Conservation (phyloP, 345 rosid genomes). For the Euphorbia pulcherrima region DNA sequence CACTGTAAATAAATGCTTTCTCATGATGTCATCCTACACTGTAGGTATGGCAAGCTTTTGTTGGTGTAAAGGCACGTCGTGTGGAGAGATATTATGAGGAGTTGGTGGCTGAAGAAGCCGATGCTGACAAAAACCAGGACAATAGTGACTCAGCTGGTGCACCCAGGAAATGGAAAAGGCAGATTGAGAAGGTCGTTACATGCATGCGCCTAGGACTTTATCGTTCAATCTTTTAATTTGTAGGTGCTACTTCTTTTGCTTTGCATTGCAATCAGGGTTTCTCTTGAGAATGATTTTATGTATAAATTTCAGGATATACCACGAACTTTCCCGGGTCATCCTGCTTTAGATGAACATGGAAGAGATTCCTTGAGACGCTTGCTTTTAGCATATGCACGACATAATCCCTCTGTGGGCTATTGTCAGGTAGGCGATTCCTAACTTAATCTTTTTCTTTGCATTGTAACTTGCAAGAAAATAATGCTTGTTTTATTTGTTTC, state of each 20-base stretch:
- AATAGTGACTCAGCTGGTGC: slow-evolving; percentile 36
- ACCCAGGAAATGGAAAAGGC: slow-evolving; percentile 65
- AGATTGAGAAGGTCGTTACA: slow-evolving; percentile 95
- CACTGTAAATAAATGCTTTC: not conserved
- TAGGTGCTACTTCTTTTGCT: slow-evolving; percentile 44
- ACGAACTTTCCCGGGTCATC: slow-evolving; percentile 94
- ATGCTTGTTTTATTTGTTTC: slow-evolving; percentile 10
- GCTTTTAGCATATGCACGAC: slow-evolving; percentile 83
- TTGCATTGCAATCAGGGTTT: slow-evolving; percentile 28
- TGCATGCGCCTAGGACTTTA: slow-evolving; percentile 50
- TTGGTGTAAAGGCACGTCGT: slow-evolving; percentile 78
- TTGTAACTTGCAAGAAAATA: not conserved
- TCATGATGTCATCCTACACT: slow-evolving; percentile 22
- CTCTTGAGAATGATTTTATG: slow-evolving; percentile 31
- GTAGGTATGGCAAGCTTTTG: slow-evolving; percentile 98
- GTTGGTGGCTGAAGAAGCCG: slow-evolving; percentile 56
- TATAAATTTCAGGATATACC: slow-evolving; percentile 74
- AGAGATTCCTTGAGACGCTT: slow-evolving; percentile 85
- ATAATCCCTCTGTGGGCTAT: slow-evolving; percentile 95
- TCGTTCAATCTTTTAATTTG: slow-evolving; percentile 52
- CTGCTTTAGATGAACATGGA: slow-evolving; percentile 83
- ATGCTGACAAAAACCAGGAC: slow-evolving; percentile 40
- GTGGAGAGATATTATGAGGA: slow-evolving; percentile 72
- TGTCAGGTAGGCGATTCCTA: slow-evolving; percentile 64
- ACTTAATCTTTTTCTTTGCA: slow-evolving; percentile 3